Percentiles rank a stretch among this genome's conserved stretches.
These are phyloP conservation scores for Saccharomyces eubayanus DNA, from an alignment of 805 yeast species.

Conservation along the genomic window DNA sequence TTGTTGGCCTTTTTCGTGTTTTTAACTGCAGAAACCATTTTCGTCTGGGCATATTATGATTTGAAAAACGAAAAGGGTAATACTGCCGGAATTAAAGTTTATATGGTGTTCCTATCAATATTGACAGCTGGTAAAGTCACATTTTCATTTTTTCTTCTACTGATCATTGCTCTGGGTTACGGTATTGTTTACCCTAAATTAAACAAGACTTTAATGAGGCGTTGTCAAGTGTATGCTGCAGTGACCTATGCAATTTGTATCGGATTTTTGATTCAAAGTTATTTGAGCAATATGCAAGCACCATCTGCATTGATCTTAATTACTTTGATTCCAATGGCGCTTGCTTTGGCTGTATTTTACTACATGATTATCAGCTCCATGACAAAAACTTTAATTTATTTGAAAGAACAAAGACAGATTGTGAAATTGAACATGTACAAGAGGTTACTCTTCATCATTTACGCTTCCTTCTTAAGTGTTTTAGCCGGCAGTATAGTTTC, in stretches of 20 bases:
- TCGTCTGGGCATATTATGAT: constrained; percentile 89
- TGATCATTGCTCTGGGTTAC: constrained; percentile 84
- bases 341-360: constrained; percentile 66
- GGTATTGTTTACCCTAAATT: constrained; percentile 88
- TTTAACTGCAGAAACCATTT: constrained; percentile 73
- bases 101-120: constrained; percentile 69
- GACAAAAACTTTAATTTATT: constrained; percentile 60
- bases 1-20: constrained; percentile 78
- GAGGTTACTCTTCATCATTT: constrained; percentile 63
- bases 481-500: constrained; percentile 64
- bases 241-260: constrained; percentile 49
- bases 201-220: constrained; percentile 65
- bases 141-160: constrained; percentile 76
- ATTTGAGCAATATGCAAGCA: constrained; percentile 43
- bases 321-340: constrained; percentile 60
- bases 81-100: constrained; percentile 53
- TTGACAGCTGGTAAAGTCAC: constrained; percentile 76
- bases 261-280: constrained; percentile 47
- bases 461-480: constrained; percentile 60
- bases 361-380: constrained; percentile 65
- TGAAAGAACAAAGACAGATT: constrained; percentile 80
- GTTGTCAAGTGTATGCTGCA: constrained; percentile 51
- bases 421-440: constrained; percentile 86
- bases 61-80: constrained; percentile 58
- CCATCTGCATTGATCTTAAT: constrained; percentile 45